Evolutionary conservation across 768 basidiomycete species (phyloP), one percentile per base, ranked within the genome.

Genomic region (Phlegmacium glaucopus): DNA sequence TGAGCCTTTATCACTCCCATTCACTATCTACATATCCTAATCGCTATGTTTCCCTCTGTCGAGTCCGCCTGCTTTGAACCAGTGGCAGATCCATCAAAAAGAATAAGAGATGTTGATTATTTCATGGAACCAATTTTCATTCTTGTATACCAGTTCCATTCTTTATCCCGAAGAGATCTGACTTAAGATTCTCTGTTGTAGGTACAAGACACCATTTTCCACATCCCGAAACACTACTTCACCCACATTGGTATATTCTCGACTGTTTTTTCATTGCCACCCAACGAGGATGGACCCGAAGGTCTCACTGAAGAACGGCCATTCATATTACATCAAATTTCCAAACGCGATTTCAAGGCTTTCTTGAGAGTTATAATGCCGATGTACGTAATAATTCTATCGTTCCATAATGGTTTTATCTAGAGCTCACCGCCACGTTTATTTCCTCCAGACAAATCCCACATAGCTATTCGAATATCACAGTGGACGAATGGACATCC

Each of bases 291-390:
- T 7, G 29, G 30, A 7, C 37, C 34, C 5, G 49, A 51, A 18
- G 58, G 53, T 1, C 30, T 28, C 12, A 44, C 49, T 2, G 58
- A 61, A 39, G 37, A 37, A 0, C 29, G 49, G n/a, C 60, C 60
- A 1, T 43, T 61, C 28, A 36, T 42, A n/a, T 37, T 61, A 9
- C 42, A 51, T 4, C 56, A 54, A 4, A 42, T 55, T 16, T 18
- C 17, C 15, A 50, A 48, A 29, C 29, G 34, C 2, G 52, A 59
- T 36, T 56, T 61, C 30, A 36, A 45, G 17, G 48, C 45, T 9
- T 44, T 62, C 13, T 41, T 58, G 13, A 50, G 44, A 18, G 34
- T 56, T 4, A 22, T 61, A 2, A 54, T 55, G 29, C 59, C 59
- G 4, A 35, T 48, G 57, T 58, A 27, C 32, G 57, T 46, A 27